phyloP scores from a whole-genome alignment of 176 grass and related monocot genomes.

The Eragrostis nindensis region DNA sequence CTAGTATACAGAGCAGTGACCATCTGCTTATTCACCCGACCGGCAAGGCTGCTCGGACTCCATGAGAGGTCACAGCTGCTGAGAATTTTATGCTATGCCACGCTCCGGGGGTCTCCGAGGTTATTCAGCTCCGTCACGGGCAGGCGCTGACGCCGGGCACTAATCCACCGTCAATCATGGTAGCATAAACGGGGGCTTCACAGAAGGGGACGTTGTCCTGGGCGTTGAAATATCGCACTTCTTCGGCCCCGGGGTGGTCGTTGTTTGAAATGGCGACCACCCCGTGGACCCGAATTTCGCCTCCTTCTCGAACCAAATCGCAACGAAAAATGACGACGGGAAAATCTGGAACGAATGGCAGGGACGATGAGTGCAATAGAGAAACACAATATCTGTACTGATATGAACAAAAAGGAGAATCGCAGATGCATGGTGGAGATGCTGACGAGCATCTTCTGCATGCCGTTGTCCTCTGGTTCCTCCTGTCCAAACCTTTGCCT shows the following conservation, averaged over 20 bases:
- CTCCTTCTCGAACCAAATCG: too few relatives aligned
- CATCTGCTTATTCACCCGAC: not conserved
- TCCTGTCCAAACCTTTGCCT: too few relatives aligned
- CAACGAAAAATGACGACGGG: too few relatives aligned
- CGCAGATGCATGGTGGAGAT: too few relatives aligned
- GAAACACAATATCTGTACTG: too few relatives aligned
- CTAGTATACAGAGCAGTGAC: not conserved
- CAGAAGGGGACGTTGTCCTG: not conserved
- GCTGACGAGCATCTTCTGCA: too few relatives aligned
- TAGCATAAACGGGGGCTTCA: not conserved
- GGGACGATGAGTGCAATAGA: too few relatives aligned
- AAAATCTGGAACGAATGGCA: too few relatives aligned
- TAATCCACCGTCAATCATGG: not conserved
- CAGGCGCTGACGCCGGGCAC: not conserved
- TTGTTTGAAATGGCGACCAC: too few relatives aligned
- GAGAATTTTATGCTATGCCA: not conserved
- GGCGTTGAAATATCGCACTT: not conserved
- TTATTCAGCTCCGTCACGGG: not conserved
- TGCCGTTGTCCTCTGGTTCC: too few relatives aligned
- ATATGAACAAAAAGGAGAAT: too few relatives aligned
- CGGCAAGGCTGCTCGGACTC: not conserved
- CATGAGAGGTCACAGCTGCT: not conserved
- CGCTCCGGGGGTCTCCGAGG: not conserved
- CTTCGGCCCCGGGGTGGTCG: not conserved
- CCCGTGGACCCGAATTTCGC: too few relatives aligned